Conservation (phyloP, 1,284 basidiomycete species). For the Ceraceosorus bombacis region DNA sequence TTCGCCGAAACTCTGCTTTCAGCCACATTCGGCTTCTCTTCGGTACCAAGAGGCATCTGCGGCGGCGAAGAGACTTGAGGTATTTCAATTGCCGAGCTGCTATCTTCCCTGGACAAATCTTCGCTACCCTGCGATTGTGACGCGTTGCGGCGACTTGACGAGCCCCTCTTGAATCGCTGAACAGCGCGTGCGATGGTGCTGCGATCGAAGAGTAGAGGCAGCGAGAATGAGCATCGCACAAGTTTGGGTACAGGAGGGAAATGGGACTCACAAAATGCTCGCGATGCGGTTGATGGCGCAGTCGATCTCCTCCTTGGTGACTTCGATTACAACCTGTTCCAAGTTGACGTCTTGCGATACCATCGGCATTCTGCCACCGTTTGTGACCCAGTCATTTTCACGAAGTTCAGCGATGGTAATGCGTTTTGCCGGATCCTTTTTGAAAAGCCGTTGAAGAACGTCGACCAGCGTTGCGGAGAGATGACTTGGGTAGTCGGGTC, state of each 20-base stretch:
- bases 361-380: conserved; percentile 20
- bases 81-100: neutral
- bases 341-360: conserved; percentile 32
- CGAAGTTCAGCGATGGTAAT: conserved; percentile 34
- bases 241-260: neutral
- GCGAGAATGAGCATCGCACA: neutral
- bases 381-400: conserved; percentile 36
- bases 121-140: neutral
- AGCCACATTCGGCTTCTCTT: neutral
- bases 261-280: conserved; percentile 33
- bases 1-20: neutral
- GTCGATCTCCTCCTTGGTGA: conserved; percentile 46
- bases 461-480: conserved; percentile 27
- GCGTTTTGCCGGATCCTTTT: conserved; percentile 33
- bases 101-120: neutral
- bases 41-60: neutral
- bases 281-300: conserved; percentile 41
- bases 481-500: conserved; percentile 28
- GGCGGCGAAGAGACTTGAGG: neutral
- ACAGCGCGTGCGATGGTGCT: conserved; percentile 43
- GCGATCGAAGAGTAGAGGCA: neutral
- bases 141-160: conserved; percentile 1
- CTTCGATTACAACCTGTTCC: conserved; percentile 28
- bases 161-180: conserved; percentile 37
- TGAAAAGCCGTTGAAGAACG: conserved; percentile 32